A percentile compares a stretch with the other conserved stretches of the same genome.
These are phyloP conservation scores for Aureobasidium sp. DNA, from an alignment of 2,329 filamentous ascomycete genomes.

Conservation along the genomic window DNA sequence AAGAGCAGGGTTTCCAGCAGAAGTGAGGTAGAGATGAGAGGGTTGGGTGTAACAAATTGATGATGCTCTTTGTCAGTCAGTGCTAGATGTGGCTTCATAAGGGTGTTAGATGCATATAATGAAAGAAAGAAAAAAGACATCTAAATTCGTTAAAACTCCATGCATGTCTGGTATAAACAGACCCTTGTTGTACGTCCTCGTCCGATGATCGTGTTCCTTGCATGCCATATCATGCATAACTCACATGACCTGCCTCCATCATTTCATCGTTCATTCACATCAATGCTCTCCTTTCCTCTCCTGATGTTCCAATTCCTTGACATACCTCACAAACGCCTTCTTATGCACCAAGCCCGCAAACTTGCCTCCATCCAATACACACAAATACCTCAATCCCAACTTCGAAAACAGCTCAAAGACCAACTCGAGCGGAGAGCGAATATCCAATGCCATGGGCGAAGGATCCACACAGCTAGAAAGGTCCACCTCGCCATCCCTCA, in stretches of 20 bases:
- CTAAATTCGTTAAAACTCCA: no score
- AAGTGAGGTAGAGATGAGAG: not conserved
- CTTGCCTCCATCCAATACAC: constrained; percentile 72
- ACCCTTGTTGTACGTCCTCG: no score
- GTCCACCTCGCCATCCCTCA: constrained; percentile 36
- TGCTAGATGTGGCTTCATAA: no score
- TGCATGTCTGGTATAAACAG: no score
- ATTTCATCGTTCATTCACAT: constrained; percentile 23
- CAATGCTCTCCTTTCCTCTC: constrained; percentile 16
- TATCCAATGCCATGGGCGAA: constrained; percentile 78
- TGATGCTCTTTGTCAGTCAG: no score
- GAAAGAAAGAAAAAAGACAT: no score
- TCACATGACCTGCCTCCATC: no score
- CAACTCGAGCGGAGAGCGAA: constrained; percentile 82
- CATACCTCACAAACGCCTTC: constrained; percentile 92
- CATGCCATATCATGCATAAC: no score
- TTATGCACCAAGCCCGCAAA: constrained; percentile 93
- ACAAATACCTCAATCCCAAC: constrained; percentile 84
- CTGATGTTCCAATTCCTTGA: constrained; percentile 67
- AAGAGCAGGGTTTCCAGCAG: not conserved
- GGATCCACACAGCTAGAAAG: constrained; percentile 90
- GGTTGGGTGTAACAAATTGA: no score
- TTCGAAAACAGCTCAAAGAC: constrained; percentile 97
- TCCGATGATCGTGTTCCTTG: no score
- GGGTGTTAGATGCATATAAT: no score